Evolutionary conservation across 257 asterid genomes (phyloP).

Genomic region (Plectranthus barbatus): DNA sequence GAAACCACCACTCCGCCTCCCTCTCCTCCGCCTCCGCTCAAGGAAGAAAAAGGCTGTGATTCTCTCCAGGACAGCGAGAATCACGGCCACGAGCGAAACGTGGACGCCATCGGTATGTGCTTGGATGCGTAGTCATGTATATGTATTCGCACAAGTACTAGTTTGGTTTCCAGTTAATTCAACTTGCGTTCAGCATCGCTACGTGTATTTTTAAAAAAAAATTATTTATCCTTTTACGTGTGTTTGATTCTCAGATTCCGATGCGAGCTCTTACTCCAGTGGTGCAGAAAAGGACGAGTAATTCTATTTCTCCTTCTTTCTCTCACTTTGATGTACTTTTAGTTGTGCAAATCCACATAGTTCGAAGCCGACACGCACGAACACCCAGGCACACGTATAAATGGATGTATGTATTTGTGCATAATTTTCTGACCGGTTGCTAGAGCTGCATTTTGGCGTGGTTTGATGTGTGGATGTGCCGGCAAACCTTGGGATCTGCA

Average conservation of each 20-base stretch:
- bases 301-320: conserved; percentile 7
- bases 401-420: conserved; percentile 13
- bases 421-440: conserved; percentile 6
- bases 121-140: conserved; percentile 10
- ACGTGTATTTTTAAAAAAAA: no score
- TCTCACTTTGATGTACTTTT: neutral
- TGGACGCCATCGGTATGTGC: conserved; percentile 35
- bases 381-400: conserved; percentile 15
- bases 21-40: conserved; percentile 33
- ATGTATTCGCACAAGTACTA: conserved; percentile 17
- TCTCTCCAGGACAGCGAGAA: conserved; percentile 36
- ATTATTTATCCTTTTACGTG: conserved; percentile 11
- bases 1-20: conserved; percentile 46
- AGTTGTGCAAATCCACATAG: conserved; percentile 1
- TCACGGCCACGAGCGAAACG: conserved; percentile 37
- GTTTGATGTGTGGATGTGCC: conserved; percentile 19
- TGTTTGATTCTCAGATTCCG: conserved; percentile 64
- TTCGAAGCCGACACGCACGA: conserved; percentile 10
- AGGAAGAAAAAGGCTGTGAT: conserved; percentile 46
- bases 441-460: neutral
- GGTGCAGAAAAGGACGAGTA: conserved; percentile 70
- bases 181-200: conserved; percentile 25
- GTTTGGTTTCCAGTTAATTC: conserved; percentile 19
- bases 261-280: conserved; percentile 47
- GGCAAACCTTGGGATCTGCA: conserved; percentile 33